Conservation (phyloP, 805 yeast species). For the Candida boidinii region DNA sequence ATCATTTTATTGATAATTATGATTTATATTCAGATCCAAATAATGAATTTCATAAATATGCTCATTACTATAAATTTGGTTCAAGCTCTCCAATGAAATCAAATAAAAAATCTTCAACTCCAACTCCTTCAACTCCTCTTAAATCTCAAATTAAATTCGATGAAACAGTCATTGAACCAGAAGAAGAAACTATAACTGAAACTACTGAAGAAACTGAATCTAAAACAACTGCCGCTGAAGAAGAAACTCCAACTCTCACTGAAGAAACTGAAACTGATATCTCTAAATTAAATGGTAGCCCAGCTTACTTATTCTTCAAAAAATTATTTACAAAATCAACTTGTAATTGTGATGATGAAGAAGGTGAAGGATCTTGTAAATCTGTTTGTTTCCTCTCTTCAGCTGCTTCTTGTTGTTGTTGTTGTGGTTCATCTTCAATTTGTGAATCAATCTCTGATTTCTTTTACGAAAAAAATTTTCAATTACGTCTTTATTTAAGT, state of each 20-base stretch:
- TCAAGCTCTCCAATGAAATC: constrained; percentile 4
- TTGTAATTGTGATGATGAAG: neutral
- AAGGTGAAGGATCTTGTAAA: neutral
- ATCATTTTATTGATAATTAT: constrained; percentile 13
- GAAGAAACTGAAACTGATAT: constrained; percentile 6
- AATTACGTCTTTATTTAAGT: constrained; percentile 22
- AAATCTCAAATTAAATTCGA: neutral
- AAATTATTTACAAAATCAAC: neutral
- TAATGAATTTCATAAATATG: constrained; percentile 21
- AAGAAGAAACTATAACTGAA: constrained; percentile 6
- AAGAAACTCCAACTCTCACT: constrained; percentile 4
- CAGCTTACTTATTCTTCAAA: neutral
- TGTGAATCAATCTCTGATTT: constrained; percentile 83
- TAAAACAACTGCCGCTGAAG: constrained; percentile 2
- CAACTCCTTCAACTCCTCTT: neutral
- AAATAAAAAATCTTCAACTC: neutral
- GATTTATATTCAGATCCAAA: constrained; percentile 10
- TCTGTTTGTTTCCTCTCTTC: neutral
- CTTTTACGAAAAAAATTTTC: constrained; percentile 31
- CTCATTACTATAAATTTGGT: constrained; percentile 7
- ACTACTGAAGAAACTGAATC: constrained; percentile 6
- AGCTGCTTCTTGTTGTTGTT: too few relatives aligned
- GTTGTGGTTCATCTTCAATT: constrained; percentile 71
- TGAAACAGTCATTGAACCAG: constrained; percentile 8
- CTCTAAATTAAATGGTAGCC: neutral